Evolutionary conservation across 2,329 filamentous ascomycete genomes (phyloP).

Genomic region (Diaporthe citri): DNA sequence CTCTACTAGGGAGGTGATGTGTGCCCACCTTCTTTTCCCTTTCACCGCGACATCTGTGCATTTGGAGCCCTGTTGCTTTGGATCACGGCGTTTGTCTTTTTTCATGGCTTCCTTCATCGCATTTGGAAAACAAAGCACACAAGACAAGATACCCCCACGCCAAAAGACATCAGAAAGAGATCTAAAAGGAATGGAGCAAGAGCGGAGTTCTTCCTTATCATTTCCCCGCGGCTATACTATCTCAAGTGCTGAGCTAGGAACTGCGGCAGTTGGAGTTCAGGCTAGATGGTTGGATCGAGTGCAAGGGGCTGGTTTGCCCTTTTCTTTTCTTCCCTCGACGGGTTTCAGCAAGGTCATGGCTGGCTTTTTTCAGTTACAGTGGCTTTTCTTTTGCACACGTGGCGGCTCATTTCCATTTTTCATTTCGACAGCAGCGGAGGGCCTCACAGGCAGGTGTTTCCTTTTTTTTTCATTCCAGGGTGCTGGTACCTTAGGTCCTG

Average conservation of each 20-base stretch:
- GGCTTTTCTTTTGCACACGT: neutral
- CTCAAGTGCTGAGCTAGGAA: neutral
- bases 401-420: neutral
- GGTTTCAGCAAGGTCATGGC: neutral
- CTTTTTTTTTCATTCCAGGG: neutral
- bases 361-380: neutral
- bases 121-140: neutral
- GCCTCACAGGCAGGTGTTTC: neutral
- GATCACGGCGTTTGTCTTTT: neutral
- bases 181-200: neutral
- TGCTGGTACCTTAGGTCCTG: neutral
- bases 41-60: neutral
- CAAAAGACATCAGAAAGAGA: neutral
- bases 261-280: neutral
- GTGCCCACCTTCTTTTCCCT: neutral
- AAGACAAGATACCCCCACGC: constrained; percentile 7
- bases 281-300: neutral
- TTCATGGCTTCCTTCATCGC: neutral
- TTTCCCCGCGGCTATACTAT: neutral
- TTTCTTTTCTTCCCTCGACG: neutral
- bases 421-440: neutral
- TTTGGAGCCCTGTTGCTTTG: neutral
- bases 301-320: neutral
- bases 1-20: constrained; percentile 61
- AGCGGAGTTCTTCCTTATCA: neutral